These are phyloP conservation scores for Nitzschia sp. DNA, from an alignment of 108 stramenopile genomes.

Conservation along the genomic window DNA sequence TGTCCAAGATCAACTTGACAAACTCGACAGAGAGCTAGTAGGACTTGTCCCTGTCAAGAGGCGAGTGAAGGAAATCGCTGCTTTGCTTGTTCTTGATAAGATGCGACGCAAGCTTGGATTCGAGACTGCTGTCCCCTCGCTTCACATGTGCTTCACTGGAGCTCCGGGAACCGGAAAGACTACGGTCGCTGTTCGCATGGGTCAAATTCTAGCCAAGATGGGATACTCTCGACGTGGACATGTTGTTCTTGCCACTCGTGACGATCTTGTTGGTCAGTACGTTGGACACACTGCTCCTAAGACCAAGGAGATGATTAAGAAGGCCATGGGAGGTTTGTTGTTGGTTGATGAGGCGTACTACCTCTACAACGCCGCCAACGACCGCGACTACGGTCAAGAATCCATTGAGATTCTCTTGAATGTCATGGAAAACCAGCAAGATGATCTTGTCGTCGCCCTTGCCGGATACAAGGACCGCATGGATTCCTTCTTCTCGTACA, in stretches of 20 bases:
- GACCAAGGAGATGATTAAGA: constrained; percentile 99
- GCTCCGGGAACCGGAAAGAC: constrained; percentile 99
- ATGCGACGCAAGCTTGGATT: constrained; percentile 98
- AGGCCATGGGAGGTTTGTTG: constrained; percentile 95
- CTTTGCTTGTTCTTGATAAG: constrained; percentile 95
- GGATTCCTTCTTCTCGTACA: constrained; percentile 99
- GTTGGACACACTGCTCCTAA: constrained; percentile 99
- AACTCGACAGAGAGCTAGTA: constrained; percentile 93
- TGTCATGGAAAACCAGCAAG: constrained; percentile 97
- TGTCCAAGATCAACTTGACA: constrained; percentile 94
- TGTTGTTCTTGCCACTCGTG: constrained; percentile 96
- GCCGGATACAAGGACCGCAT: constrained; percentile 99
- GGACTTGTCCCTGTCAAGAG: constrained; percentile 93
- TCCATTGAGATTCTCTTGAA: constrained; percentile 98
- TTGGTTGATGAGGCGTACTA: constrained; percentile 99
- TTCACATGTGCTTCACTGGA: constrained; percentile 98
- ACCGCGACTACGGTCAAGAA: constrained; percentile 98
- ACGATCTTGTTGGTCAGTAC: constrained; percentile 98
- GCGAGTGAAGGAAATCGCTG: constrained; percentile 97
- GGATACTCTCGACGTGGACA: constrained; percentile 96
- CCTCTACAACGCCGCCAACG: constrained; percentile 97
- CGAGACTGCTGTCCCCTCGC: constrained; percentile 95
- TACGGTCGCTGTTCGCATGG: constrained; percentile 97
- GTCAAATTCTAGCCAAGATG: constrained; percentile 98
- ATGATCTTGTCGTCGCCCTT: constrained; percentile 96